phyloP scores from a whole-genome alignment of 1,139 yeast genomes.

The Williopsis jadinii region DNA sequence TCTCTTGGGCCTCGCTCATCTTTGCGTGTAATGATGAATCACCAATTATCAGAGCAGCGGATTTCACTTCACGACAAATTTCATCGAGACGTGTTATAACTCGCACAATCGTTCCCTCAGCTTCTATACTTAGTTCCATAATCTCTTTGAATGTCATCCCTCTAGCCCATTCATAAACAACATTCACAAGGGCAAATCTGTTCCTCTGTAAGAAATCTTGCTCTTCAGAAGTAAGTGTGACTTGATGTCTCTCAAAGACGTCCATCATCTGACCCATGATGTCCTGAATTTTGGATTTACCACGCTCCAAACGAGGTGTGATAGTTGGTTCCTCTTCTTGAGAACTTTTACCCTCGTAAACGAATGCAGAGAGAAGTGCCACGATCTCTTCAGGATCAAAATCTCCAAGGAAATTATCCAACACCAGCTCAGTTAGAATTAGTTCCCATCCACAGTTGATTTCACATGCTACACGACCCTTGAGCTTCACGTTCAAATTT shows the following conservation, averaged over 20 bases:
- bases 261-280: conserved; percentile 59
- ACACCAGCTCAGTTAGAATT: conserved; percentile 77
- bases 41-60: conserved; percentile 92
- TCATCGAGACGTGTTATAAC: conserved; percentile 93
- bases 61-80: conserved; percentile 88
- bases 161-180: conserved; percentile 97
- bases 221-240: conserved; percentile 76
- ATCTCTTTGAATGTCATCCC: conserved; percentile 90
- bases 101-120: conserved; percentile 97
- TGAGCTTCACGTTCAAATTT: conserved; percentile 68
- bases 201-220: conserved; percentile 76
- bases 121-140: conserved; percentile 81
- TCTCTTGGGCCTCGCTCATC: conserved; percentile 90
- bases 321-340: conserved; percentile 51
- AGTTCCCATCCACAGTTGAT: conserved; percentile 88
- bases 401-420: conserved; percentile 88
- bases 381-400: conserved; percentile 96
- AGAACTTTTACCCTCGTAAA: conserved; percentile 74
- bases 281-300: conserved; percentile 61
- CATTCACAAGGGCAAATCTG: conserved; percentile 86
- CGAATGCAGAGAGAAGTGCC: conserved; percentile 84
- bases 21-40: conserved; percentile 82
- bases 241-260: conserved; percentile 63
- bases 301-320: conserved; percentile 80
- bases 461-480: conserved; percentile 84